A percentile compares a stretch with the other conserved stretches of the same genome.
These are phyloP conservation scores for Colletotrichum lini DNA, from an alignment of 2,329 filamentous ascomycete species.

Conservation along the genomic window DNA sequence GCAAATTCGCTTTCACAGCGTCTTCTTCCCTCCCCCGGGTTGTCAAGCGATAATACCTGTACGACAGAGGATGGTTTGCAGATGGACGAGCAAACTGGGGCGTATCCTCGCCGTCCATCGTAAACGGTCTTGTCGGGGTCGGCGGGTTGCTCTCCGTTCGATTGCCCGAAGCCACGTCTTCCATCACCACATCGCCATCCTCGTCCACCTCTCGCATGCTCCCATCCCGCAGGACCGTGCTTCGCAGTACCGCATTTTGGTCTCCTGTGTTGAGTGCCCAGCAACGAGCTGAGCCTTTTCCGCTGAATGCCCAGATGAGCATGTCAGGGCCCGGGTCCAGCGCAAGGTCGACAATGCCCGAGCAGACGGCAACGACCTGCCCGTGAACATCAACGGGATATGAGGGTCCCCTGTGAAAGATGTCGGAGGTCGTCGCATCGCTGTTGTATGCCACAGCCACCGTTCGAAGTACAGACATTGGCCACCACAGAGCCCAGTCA, in stretches of 20 bases:
- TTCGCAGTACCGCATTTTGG: constrained; percentile 16
- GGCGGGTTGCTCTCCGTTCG: not conserved
- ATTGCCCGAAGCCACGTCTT: constrained; percentile 27
- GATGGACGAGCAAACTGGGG: not conserved
- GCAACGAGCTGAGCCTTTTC: constrained; percentile 52
- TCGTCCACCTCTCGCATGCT: constrained; percentile 51
- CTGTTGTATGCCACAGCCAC: not conserved
- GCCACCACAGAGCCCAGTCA: constrained; percentile 44
- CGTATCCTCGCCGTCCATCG: not conserved
- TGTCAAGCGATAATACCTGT: constrained; percentile 31
- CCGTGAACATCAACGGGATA: constrained; percentile 52
- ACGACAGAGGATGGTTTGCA: constrained; percentile 24
- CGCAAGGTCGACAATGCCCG: constrained; percentile 51
- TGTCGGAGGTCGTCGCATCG: constrained; percentile 2
- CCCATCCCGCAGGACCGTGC: constrained; percentile 49
- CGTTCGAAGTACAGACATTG: constrained; percentile 36
- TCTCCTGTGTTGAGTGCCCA: constrained; percentile 51
- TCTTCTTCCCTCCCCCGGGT: constrained; percentile 41
- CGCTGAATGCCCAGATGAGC: constrained; percentile 54
- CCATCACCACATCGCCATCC: constrained; percentile 51
- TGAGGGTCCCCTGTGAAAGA: constrained; percentile 38
- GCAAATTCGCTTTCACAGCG: constrained; percentile 49
- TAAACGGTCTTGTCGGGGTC: not conserved
- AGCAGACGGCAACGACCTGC: constrained; percentile 50
- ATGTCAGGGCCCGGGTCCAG: constrained; percentile 52